Conservation (phyloP, 106 monocot species). For the Dendrobium huoshanense region DNA sequence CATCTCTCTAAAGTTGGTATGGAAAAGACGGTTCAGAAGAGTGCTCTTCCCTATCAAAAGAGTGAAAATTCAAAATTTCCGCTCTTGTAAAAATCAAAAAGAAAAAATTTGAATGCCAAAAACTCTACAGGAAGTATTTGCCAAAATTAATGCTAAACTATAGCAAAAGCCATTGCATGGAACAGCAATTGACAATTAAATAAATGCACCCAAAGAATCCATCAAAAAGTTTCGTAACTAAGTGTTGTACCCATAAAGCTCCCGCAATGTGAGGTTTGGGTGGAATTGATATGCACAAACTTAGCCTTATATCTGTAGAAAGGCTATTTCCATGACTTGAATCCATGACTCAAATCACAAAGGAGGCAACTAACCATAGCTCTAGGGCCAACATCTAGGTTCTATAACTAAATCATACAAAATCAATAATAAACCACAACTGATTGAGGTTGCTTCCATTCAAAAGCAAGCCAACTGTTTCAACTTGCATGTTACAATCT, state of each 20-base stretch:
- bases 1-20: conserved; percentile 89
- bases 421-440: neutral
- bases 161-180: neutral
- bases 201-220: neutral
- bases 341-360: neutral
- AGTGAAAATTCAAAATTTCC: neutral
- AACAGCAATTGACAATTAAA: neutral
- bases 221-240: neutral
- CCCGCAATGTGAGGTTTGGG: neutral
- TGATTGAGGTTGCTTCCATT: too few species aligned
- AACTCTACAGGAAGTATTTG: neutral
- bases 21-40: conserved; percentile 85
- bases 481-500: too few species aligned
- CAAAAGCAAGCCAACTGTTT: too few species aligned
- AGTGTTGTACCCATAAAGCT: neutral
- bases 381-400: neutral
- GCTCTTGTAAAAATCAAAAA: neutral
- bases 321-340: neutral
- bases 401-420: neutral
- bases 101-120: neutral
- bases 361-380: neutral
- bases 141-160: neutral
- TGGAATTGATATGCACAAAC: neutral
- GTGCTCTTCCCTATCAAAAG: conserved; percentile 81
- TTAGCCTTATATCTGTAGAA: neutral